A percentile compares a stretch with the other conserved stretches of the same genome.
Evolutionary conservation across 169 alveolate species (phyloP).

Genomic region (Plasmodium relictum): DNA sequence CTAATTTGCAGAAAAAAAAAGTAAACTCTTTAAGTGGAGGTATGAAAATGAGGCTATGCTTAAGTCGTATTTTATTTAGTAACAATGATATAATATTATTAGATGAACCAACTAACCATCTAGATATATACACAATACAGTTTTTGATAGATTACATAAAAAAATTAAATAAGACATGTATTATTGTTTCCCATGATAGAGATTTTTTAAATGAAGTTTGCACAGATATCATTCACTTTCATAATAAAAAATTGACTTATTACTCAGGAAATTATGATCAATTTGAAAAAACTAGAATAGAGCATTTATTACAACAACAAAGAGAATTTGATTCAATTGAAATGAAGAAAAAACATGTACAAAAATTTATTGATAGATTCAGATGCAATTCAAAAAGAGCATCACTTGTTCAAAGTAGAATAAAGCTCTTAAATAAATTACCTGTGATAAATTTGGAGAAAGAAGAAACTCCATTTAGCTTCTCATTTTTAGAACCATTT

Average conservation of each 20-base stretch:
- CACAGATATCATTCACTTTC: conserved; percentile 96
- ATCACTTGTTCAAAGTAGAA: conserved; percentile 95
- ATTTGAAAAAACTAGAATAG: conserved; percentile 94
- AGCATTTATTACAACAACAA: conserved; percentile 89
- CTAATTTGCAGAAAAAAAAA: conserved; percentile 88
- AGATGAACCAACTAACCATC: conserved; percentile 87
- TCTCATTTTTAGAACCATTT: conserved; percentile 93
- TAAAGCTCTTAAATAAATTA: conserved; percentile 94
- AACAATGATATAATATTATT: conserved; percentile 80
- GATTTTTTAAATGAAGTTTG: conserved; percentile 96
- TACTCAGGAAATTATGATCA: conserved; percentile 96
- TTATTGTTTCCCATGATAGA: conserved; percentile 97
- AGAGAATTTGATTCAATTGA: conserved; percentile 92
- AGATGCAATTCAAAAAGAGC: conserved; percentile 96
- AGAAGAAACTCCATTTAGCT: conserved; percentile 96
- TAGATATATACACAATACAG: conserved; percentile 86
- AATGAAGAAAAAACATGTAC: conserved; percentile 93
- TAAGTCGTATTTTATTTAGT: conserved; percentile 91
- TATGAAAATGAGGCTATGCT: conserved; percentile 84
- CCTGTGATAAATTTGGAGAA: conserved; percentile 95
- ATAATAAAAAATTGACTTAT: conserved; percentile 88
- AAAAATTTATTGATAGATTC: conserved; percentile 95
- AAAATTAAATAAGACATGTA: conserved; percentile 93
- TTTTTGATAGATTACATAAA: conserved; percentile 96
- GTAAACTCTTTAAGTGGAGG: conserved; percentile 94